Evolutionary conservation across 768 basidiomycete genomes (phyloP), one percentile per base, ranked within the genome.

Genomic region (Serpula lacrymans): DNA sequence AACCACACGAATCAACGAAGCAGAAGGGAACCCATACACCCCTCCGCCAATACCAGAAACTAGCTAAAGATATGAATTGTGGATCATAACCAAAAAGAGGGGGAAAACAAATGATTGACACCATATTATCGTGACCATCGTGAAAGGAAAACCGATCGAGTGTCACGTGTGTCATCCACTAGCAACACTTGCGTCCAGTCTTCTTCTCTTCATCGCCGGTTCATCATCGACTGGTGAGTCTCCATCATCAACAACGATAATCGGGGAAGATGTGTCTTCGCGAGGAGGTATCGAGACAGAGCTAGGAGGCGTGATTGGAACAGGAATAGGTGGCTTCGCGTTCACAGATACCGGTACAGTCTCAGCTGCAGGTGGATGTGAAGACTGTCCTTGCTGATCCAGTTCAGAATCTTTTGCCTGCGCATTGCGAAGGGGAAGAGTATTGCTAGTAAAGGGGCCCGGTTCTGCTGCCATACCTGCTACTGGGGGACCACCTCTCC

Each of bases 171-270:
- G n/a, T n/a, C n/a, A n/a, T n/a, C n/a, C n/a, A n/a, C n/a, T n/a
- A n/a, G n/a, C n/a, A 24, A 26, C 43, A 22, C 44, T 38, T 6
- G 46, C 48, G 18, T 49, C 59, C 27, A 71, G 46, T 40, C 59
- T 58, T 52, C 83, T 71, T 48, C 74, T 75, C 63, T 84, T 87
- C 38, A 64, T 55, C 21, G 63, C 70, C 31, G 81, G 79, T 25
- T 68, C 72, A 32, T 77, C 71, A 27, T 75, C 71, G 24, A 50
- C 46, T 49, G 77, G 75, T 18, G 74, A 74, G 39, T 83, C 82
- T 45, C 18, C n/a, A n/a, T 84, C 67, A 26, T 64, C 82, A 23
- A 81, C 67, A 32, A 80, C 63, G 29, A 84, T 65, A 24, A 80
- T 74, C n/a, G 81, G 76, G 8, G 78, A 72, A 13, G 70, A 68